phyloP scores from a whole-genome alignment of 192 early-diverging fungal species.

The Gigaspora rosea region DNA sequence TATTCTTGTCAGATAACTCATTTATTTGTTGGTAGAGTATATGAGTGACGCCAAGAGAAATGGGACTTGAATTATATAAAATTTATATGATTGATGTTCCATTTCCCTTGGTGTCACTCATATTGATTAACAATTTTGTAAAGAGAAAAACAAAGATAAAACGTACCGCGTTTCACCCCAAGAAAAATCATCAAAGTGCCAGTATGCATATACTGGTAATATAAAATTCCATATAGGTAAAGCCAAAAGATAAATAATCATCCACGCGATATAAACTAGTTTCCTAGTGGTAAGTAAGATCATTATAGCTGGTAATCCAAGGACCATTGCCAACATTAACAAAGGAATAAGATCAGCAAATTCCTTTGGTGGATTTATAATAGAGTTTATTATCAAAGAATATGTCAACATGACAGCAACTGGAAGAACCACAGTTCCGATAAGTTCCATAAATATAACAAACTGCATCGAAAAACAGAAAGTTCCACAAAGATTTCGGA shows the following conservation, averaged over 20 bases:
- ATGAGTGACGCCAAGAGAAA: too few relatives aligned
- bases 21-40: too few relatives aligned
- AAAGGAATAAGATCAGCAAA: constrained; percentile 64
- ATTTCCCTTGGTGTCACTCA: too few relatives aligned
- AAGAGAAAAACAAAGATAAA: too few relatives aligned
- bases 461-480: constrained; percentile 97
- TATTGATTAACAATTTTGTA: too few relatives aligned
- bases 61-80: too few relatives aligned
- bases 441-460: constrained; percentile 73
- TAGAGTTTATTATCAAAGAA: constrained; percentile 60
- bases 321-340: constrained; percentile 73
- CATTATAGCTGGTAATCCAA: constrained; percentile 85
- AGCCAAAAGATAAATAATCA: constrained; percentile 79
- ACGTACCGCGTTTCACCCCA: constrained; percentile 83
- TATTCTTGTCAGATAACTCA: too few relatives aligned
- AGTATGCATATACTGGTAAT: constrained; percentile 87
- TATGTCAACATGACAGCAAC: constrained; percentile 74
- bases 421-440: constrained; percentile 78
- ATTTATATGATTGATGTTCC: too few relatives aligned
- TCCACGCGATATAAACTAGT: constrained; percentile 87
- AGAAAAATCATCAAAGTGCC: constrained; percentile 92
- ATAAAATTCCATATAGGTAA: constrained; percentile 94
- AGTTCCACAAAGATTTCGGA: constrained; percentile 92
- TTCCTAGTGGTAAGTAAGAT: constrained; percentile 87
- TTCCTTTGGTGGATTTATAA: constrained; percentile 55